phyloP scores from a whole-genome alignment of 257 asterid species.

The Plantago ovata region DNA sequence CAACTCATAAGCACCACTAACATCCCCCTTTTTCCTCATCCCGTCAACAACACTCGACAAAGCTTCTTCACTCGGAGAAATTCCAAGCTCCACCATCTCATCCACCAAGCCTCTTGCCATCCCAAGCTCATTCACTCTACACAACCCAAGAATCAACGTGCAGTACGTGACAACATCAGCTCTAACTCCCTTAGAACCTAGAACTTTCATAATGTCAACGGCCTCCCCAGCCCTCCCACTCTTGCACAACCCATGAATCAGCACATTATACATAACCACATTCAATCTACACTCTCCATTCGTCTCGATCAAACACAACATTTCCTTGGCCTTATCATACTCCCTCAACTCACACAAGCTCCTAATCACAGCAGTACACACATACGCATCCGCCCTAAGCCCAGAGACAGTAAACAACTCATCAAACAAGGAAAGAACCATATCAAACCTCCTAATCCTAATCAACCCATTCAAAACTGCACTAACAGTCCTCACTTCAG shows the following conservation, averaged over 20 bases:
- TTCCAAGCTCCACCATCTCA: conserved; percentile 66
- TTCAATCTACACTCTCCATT: conserved; percentile 42
- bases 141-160: conserved; percentile 57
- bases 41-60: conserved; percentile 82
- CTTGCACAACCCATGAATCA: conserved; percentile 87
- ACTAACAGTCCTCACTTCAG: conserved; percentile 80
- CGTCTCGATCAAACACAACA: conserved; percentile 47
- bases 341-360: conserved; percentile 75
- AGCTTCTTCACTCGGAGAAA: conserved; percentile 74
- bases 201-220: conserved; percentile 49
- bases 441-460: conserved; percentile 49
- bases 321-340: conserved; percentile 57
- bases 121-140: conserved; percentile 48
- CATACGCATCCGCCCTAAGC: conserved; percentile 51
- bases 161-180: conserved; percentile 78
- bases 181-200: conserved; percentile 44
- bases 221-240: conserved; percentile 64
- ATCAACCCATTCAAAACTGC: conserved; percentile 62
- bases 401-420: conserved; percentile 36
- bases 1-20: conserved; percentile 50
- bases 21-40: conserved; percentile 55
- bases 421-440: conserved; percentile 62
- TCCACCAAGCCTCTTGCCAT: conserved; percentile 49
- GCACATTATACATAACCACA: conserved; percentile 64
- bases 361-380: conserved; percentile 55